A percentile compares a stretch with the other conserved stretches of the same genome.
Evolutionary conservation across 805 yeast species (phyloP).

Genomic region (Yarrowia sp.): DNA sequence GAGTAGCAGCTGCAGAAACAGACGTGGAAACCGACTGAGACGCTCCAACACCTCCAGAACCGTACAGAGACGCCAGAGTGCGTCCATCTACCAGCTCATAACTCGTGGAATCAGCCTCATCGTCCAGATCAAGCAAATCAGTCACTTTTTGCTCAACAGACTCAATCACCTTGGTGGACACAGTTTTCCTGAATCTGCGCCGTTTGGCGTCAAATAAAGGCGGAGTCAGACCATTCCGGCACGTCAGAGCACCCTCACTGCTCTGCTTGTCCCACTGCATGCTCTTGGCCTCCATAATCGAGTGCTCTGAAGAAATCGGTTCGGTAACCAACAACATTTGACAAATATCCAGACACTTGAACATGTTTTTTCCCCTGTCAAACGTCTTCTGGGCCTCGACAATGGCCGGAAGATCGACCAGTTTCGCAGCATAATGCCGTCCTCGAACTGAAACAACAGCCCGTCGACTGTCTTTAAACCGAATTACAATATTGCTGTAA

Average conservation of each 20-base stretch:
- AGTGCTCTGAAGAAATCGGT: conserved; percentile 50
- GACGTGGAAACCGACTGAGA: conserved; percentile 40
- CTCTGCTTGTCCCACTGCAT: conserved; percentile 32
- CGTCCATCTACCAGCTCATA: conserved; percentile 69
- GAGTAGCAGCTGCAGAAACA: conserved; percentile 41
- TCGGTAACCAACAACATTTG: conserved; percentile 83
- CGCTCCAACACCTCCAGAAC: conserved; percentile 44
- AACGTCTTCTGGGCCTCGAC: conserved; percentile 87
- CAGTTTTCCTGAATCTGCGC: conserved; percentile 72
- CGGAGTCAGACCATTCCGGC: conserved; percentile 78
- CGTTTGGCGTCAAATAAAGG: conserved; percentile 77
- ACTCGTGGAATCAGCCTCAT: conserved; percentile 78
- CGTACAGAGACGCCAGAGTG: conserved; percentile 43
- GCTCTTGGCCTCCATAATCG: conserved; percentile 26
- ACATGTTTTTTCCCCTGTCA: conserved; percentile 79
- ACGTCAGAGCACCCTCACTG: conserved; percentile 5
- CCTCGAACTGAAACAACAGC: conserved; percentile 80
- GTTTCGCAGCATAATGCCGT: conserved; percentile 76
- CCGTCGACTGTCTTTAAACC: conserved; percentile 81
- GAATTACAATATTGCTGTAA: conserved; percentile 70
- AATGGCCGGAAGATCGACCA: conserved; percentile 88
- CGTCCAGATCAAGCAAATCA: conserved; percentile 75
- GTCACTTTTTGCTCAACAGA: conserved; percentile 81
- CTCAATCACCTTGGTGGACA: conserved; percentile 74
- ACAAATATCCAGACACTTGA: conserved; percentile 83